Evolutionary conservation across 805 yeast genomes (phyloP).

Genomic region (Candida dajiaensis): DNA sequence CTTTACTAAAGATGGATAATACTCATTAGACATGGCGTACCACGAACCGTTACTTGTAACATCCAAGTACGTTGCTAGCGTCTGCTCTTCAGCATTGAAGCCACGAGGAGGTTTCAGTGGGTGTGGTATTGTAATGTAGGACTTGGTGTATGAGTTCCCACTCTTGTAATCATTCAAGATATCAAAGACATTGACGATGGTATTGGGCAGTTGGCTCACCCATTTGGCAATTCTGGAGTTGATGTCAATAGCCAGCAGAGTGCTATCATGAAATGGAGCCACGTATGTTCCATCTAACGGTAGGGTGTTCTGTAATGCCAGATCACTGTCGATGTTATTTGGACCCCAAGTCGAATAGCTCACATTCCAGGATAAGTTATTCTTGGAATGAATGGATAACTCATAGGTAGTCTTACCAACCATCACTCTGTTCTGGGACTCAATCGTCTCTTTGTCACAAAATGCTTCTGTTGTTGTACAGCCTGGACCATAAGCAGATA

Average conservation of each 20-base stretch:
- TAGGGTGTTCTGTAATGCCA: constrained; percentile 41
- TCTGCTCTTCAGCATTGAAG: constrained; percentile 9
- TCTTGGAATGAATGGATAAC: constrained; percentile 68
- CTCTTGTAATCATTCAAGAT: constrained; percentile 35
- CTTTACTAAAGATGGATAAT: constrained; percentile 76
- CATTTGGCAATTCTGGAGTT: constrained; percentile 70
- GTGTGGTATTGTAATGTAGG: constrained; percentile 58
- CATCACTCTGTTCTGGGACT: constrained; percentile 37
- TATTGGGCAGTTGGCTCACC: constrained; percentile 67
- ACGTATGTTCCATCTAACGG: constrained; percentile 72
- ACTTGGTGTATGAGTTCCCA: constrained; percentile 3
- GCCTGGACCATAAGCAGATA: constrained; percentile 59
- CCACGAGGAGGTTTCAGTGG: constrained; percentile 41
- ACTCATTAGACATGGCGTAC: constrained; percentile 77
- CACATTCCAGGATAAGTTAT: constrained; percentile 74
- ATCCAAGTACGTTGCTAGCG: constrained; percentile 58
- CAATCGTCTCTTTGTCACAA: constrained; percentile 9
- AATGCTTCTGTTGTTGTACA: constrained; percentile 4
- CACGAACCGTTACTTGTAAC: constrained; percentile 61
- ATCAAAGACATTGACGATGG: constrained; percentile 77
- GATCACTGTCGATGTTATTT: constrained; percentile 63
- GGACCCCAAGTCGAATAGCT: constrained; percentile 90
- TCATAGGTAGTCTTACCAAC: constrained; percentile 72
- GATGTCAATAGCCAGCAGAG: constrained; percentile 69
- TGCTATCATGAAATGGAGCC: constrained; percentile 77